Percentiles rank a stretch among this genome's conserved stretches.
Conservation (phyloP, 306 rosid genomes). For the Acacia melanoxylon region DNA sequence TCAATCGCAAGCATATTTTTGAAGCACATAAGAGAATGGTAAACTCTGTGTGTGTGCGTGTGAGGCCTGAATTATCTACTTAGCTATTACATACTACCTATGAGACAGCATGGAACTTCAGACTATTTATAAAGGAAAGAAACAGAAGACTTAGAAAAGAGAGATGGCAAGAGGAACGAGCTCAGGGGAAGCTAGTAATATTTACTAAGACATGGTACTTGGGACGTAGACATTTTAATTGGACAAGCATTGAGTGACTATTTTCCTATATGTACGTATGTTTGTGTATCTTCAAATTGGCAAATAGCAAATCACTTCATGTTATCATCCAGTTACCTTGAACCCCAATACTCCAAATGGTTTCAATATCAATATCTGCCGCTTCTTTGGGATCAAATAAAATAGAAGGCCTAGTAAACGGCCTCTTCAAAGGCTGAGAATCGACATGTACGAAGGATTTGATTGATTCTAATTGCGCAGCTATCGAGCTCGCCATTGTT, state of each 20-base stretch:
- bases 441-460: conserved; percentile 51
- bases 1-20: conserved; percentile 4
- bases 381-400: conserved; percentile 80
- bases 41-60: background rate
- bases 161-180: background rate
- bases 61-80: background rate
- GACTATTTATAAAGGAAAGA: background rate
- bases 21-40: background rate
- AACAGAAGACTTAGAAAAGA: background rate
- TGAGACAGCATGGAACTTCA: background rate
- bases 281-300: background rate
- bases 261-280: background rate
- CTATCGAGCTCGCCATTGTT: conserved; percentile 71
- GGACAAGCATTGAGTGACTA: background rate
- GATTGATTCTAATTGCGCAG: conserved; percentile 62
- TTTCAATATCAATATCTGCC: conserved; percentile 65
- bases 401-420: conserved; percentile 82
- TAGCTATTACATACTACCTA: background rate
- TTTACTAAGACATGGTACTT: background rate
- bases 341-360: conserved; percentile 52
- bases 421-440: conserved; percentile 60
- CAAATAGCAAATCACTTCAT: background rate
- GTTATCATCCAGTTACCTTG: conserved; percentile 42
- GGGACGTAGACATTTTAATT: background rate
- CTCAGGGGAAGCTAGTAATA: background rate